Percentiles rank a stretch among this genome's conserved stretches.
phyloP scores from a whole-genome alignment of 1,284 basidiomycete species.

The Rhodotorula sp. region DNA sequence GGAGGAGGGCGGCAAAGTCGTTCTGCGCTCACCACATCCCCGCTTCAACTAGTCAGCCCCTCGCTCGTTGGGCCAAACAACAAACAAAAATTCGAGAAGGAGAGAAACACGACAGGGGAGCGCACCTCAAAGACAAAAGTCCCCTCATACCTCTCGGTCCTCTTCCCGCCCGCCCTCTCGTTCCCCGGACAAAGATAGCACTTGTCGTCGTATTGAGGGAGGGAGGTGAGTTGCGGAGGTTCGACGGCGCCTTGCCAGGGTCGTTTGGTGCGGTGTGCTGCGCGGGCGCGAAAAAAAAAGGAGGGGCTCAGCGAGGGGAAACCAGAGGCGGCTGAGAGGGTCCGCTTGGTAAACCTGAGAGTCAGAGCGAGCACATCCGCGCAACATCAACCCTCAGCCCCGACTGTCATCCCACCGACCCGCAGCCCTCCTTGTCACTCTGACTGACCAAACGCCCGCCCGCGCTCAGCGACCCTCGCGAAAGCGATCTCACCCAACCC shows the following conservation, averaged over 20 bases:
- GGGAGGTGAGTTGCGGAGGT: conserved; percentile 54
- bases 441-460: too few species aligned
- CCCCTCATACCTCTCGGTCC: conserved; percentile 67
- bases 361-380: neutral
- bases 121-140: conserved; percentile 56
- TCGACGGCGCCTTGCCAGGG: conserved; percentile 85
- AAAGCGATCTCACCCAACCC: neutral
- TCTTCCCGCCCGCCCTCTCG: conserved; percentile 67
- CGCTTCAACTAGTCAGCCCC: too few species aligned
- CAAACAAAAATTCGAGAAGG: too few species aligned
- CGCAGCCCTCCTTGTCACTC: too few species aligned
- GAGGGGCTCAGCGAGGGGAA: too few species aligned
- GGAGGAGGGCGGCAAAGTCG: conserved; percentile 44
- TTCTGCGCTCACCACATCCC: conserved; percentile 29
- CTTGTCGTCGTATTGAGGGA: conserved; percentile 69
- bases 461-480: too few species aligned
- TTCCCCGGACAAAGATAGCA: conserved; percentile 95
- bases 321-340: neutral
- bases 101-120: too few species aligned
- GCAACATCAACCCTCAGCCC: too few species aligned
- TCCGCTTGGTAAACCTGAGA: neutral
- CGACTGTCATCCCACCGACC: too few species aligned
- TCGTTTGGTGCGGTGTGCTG: conserved; percentile 60
- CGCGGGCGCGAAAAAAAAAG: neutral
- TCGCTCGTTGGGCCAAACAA: too few species aligned